Evolutionary conservation across 164 flowering plant species (phyloP), one percentile per base, ranked within the genome.

Genomic region (Sextonia rubra): DNA sequence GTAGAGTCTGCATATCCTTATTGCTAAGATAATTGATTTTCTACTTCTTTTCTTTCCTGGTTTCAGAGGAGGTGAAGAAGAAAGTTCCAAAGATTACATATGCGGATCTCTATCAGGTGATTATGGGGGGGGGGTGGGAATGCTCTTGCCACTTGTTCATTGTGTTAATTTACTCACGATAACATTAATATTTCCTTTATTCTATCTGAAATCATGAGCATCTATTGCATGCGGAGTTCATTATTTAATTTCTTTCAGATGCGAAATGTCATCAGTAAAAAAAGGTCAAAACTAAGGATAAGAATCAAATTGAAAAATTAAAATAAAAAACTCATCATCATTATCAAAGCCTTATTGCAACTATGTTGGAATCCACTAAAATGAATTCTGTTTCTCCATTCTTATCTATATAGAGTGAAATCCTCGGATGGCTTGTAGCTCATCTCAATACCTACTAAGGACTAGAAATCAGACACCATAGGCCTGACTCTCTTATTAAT

Each of bases 81-180:
- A 91, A 85, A 68, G 82, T 81, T 82, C 90, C 94, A 18, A 90
- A 81, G 83, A 86, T 94, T 68, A 86, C 96, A 4, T 91, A 89
- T 78, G 98, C 98, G 47, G 97, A 94, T 82, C 82, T 91, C 27
- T 91, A 88, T 79, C 98, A 94, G 97, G 97, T 94, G 74, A 78
- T 61, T 67, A 60, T 20, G 44, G 32, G 6, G 48, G 47, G n/a
- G n/a, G 14, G 15, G 7, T 17, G 20, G 24, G 29, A 17, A n/a
- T 61, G 25, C 14, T 61, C 11, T 24, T 22, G 6, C 22, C 3
- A 61, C 22, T 64, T 64, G 27, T 23, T 63, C 12, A 37, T 27
- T 24, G 4, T 26, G 14, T 26, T 25, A 63, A 63, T 29, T 26
- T 14, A 5, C n/a, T 64, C 17, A 64, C 3, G 29, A 3, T 25